A percentile compares a stretch with the other conserved stretches of the same genome.
Conservation (phyloP, 176 grass and related monocot species). For the Triticum monococcum region DNA sequence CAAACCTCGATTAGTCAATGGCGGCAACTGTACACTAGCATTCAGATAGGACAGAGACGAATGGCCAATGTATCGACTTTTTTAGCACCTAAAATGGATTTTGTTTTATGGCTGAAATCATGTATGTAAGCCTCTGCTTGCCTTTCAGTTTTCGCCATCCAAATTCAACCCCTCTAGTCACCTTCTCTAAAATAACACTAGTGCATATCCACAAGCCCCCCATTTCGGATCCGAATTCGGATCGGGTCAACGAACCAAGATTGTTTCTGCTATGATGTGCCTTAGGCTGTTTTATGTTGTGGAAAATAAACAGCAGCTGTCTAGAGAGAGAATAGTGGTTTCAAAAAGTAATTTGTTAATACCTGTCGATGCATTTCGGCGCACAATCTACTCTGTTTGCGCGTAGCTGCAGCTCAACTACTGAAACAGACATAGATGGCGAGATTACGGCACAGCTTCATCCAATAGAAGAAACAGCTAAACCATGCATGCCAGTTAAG, state of each 20-base stretch:
- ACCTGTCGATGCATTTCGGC: background rate
- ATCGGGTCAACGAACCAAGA: background rate
- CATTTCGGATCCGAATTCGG: background rate
- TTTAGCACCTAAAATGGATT: background rate
- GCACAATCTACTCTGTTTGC: constrained; percentile 13
- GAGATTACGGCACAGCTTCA: constrained; percentile 11
- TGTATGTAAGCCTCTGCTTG: background rate
- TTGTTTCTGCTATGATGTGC: background rate
- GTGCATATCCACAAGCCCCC: background rate
- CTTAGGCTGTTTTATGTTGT: background rate
- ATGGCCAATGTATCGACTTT: background rate
- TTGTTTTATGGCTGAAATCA: background rate
- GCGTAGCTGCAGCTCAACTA: constrained; percentile 6
- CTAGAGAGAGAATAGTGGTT: background rate
- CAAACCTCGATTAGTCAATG: background rate
- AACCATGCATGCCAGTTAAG: background rate
- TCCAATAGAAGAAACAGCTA: background rate
- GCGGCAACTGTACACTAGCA: background rate
- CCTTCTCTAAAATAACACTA: background rate
- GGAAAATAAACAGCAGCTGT: background rate
- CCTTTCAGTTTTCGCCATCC: background rate
- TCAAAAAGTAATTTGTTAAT: constrained; percentile 9
- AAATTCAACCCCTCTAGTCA: background rate
- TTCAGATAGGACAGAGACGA: background rate
- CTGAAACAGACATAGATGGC: constrained; percentile 9